phyloP scores from a whole-genome alignment of 345 rosid genomes.

The Salix viminalis region DNA sequence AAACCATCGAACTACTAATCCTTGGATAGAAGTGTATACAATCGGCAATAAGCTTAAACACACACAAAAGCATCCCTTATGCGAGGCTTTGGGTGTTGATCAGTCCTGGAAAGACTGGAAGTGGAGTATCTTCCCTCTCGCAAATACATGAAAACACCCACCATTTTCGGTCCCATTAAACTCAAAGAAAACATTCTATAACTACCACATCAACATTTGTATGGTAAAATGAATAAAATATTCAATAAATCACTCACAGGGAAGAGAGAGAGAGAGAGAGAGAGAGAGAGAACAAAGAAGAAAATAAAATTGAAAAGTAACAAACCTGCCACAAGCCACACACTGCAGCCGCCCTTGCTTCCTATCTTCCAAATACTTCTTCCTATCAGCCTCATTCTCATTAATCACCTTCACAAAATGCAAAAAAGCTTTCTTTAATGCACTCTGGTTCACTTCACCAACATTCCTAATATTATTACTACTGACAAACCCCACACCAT shows the following conservation, averaged over 20 bases:
- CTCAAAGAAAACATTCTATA: neutral
- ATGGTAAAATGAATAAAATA: neutral
- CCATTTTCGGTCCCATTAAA: neutral
- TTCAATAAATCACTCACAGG: neutral
- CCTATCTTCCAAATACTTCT: constrained; percentile 73
- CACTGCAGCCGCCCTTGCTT: constrained; percentile 74
- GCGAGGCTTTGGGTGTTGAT: neutral
- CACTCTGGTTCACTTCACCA: constrained; percentile 51
- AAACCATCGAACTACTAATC: neutral
- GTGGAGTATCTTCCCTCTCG: neutral
- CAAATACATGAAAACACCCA: neutral
- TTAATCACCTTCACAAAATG: constrained; percentile 55
- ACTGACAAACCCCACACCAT: constrained; percentile 11
- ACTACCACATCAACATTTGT: neutral
- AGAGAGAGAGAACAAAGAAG: neutral
- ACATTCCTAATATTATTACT: constrained; percentile 23
- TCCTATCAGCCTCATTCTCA: constrained; percentile 58
- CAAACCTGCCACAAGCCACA: constrained; percentile 85
- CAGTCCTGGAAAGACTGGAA: neutral
- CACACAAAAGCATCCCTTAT: neutral
- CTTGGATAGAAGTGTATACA: neutral
- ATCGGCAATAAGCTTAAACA: neutral
- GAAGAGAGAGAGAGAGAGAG: neutral
- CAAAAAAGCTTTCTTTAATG: constrained; percentile 65
- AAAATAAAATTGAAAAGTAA: constrained; percentile 5